Conservation (phyloP, 305 asterid species). For the Andrographis paniculata region DNA sequence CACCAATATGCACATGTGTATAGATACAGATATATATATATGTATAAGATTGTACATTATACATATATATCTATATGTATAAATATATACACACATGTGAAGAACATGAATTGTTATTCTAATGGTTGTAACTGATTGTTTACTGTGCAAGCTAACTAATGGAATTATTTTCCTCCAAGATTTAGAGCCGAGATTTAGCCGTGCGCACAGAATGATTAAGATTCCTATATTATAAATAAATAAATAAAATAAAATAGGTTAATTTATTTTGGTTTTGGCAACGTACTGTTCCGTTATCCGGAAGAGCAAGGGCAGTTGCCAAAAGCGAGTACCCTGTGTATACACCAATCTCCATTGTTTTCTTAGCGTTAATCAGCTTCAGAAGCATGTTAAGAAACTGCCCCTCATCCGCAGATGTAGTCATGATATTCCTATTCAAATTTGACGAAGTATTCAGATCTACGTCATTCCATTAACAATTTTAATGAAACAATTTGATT, state of each 20-base stretch:
- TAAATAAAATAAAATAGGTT: background rate
- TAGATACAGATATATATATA: no score
- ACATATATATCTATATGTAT: no score
- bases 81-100: no score
- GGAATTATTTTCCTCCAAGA: no score
- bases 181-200: no score
- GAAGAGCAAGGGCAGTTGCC: constrained; percentile 77
- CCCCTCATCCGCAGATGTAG: constrained; percentile 73
- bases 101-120: no score
- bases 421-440: constrained; percentile 47
- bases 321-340: constrained; percentile 77
- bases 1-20: no score
- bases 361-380: constrained; percentile 66
- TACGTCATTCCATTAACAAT: background rate
- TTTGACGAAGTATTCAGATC: no score
- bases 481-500: background rate
- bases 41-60: no score
- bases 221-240: background rate
- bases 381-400: constrained; percentile 59
- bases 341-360: constrained; percentile 82
- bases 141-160: no score
- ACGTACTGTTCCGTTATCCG: constrained; percentile 64
- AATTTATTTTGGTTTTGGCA: background rate
- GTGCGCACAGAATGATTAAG: background rate
- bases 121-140: no score